phyloP scores from a whole-genome alignment of 1,284 basidiomycete species.

The Microbotryomycetes sp. region DNA sequence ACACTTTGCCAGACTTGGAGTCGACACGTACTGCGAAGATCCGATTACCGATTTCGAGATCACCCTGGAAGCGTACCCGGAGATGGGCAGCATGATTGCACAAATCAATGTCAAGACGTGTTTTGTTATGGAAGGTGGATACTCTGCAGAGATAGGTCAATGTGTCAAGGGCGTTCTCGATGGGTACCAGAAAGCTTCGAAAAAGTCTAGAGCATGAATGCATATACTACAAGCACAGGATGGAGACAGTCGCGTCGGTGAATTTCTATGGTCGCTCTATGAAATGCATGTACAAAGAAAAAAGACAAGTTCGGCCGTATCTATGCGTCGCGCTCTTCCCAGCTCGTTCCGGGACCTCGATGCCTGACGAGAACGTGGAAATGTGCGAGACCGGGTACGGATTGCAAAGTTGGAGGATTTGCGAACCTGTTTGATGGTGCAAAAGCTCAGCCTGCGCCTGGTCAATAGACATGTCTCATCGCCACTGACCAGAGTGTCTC shows the following conservation, averaged over 20 bases:
- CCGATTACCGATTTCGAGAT: conserved; percentile 43
- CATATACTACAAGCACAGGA: no score
- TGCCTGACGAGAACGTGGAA: conserved; percentile 64
- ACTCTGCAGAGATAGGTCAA: conserved; percentile 30
- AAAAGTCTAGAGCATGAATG: no score
- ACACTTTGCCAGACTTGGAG: conserved; percentile 38
- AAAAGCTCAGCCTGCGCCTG: conserved; percentile 54
- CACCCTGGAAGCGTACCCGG: conserved; percentile 37
- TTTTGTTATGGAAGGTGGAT: conserved; percentile 44
- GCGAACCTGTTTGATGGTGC: conserved; percentile 14
- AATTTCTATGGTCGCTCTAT: no score
- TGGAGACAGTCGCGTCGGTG: no score
- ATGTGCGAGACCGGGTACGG: conserved; percentile 66
- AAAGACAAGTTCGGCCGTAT: no score
- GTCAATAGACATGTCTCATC: no score
- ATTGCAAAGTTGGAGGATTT: conserved; percentile 55
- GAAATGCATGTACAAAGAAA: no score
- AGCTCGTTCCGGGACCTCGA: not conserved
- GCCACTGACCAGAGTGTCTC: conserved; percentile 74
- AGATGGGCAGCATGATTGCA: conserved; percentile 40
- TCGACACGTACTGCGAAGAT: conserved; percentile 43
- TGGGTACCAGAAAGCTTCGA: not conserved
- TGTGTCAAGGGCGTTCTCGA: not conserved
- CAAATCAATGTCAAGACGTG: conserved; percentile 36
- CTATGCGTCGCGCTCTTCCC: not conserved